Evolutionary conservation across 495 filamentous ascomycete species (phyloP), one percentile per base, ranked within the genome.

Genomic region (Elaphomyces granulatus): DNA sequence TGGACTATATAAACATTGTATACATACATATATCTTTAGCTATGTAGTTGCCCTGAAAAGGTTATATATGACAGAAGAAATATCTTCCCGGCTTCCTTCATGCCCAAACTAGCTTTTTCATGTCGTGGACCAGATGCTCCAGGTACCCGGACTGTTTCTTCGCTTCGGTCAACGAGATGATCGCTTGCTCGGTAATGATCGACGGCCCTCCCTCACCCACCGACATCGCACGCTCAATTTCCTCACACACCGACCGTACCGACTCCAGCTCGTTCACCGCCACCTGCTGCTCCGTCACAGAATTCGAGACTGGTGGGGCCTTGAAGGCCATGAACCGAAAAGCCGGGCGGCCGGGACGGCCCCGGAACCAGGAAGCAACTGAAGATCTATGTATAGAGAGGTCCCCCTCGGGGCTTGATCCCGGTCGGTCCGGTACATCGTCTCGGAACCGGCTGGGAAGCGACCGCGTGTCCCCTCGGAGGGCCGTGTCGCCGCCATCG

Each of bases 61-160:
- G n/a, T n/a, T n/a, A n/a, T n/a, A n/a, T n/a, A n/a, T n/a, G n/a
- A n/a, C n/a, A n/a, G n/a, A n/a, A n/a, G n/a, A n/a, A n/a, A n/a
- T n/a, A n/a, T n/a, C n/a, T n/a, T n/a, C n/a, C n/a, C n/a, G n/a
- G n/a, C n/a, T n/a, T n/a, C n/a, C n/a, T n/a, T 51, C 50, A 90
- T 41, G 81, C 83, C 87, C 87, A 95, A 17, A 95, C 83, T 56
- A 94, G 58, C 68, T 83, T 87, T 72, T 88, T 94, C 37, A 95
- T 64, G 42, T 77, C 78, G 65, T 94, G 81, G 8, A 82, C 81
- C 51, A 87, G 55, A 54, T 84, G 75, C 64, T 98, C 87, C 32
- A 98, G 53, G 51, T 87, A 65, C 4, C 85, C 82, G 2, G 88
- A 95, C 40, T 78, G 83, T 63, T 74, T 84, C 74, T 73, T 86